Evolutionary conservation across 1,284 basidiomycete species (phyloP), one percentile per base, ranked within the genome.

Genomic region (Fomitopsis palustris): DNA sequence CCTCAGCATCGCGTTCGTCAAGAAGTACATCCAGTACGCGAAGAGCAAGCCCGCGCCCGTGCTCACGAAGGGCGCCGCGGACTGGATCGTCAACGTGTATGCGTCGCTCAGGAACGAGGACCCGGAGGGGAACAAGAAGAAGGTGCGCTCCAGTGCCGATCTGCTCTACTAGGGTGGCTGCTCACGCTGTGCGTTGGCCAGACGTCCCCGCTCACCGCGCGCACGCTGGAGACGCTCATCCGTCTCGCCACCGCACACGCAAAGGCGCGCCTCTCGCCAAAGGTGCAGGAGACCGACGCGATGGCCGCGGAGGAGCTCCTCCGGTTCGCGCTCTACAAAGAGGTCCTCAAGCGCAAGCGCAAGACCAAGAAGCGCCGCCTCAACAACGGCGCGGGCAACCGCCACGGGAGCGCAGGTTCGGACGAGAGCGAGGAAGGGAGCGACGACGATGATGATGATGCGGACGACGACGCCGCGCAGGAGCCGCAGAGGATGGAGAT

Each of bases 11-110:
- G 79, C 88, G 4, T 99, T 99, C 71, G 88, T 99, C 72, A 99
- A 99, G 76, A 99, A 98, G 77, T 99, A 97, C 73, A 92, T 99
- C 57, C 96, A 99, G 75, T 98, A 98, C 72, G 92, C 97, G 55
- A 99, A 98, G 78, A 91, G 84, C 74, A 87, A 90, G 66, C 82
- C 88, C 53, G 82, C 92, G 66, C 97, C 97, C 1, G 86, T 84
- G 29, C 78, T 99, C 60, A 96, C 95, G 3, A 91, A 95, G 72
- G 95, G 92, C 21, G 97, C 97, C 1, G 93, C 96, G 57, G 95
- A 98, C 72, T 87, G 90, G 75, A 98, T 99, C 65, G 92, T 96
- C 52, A 87, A 92, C 54, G 93, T 96, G 35, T 99, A 99, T 76
- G 89, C 95, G 39, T 90, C 83, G 56, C 79, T 99, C 68, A 82